Percentiles rank a stretch among this genome's conserved stretches.
Evolutionary conservation across 208 protist species (phyloP).

Genomic region (Wallacemonas sp.): DNA sequence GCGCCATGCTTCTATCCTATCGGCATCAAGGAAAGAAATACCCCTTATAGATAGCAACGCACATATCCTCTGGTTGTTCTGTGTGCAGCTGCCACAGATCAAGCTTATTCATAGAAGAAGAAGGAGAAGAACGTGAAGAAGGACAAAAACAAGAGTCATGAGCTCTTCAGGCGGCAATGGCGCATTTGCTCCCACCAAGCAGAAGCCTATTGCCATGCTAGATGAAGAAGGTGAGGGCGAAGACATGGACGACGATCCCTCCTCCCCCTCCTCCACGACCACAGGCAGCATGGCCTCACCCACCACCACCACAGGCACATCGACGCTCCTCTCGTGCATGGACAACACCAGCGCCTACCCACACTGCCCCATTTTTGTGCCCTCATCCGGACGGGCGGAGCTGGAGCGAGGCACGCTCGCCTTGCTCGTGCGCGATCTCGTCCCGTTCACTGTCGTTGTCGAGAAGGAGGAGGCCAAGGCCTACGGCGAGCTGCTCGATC

Average conservation of each 20-base stretch:
- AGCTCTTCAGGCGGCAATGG: no score
- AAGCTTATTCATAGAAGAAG: no score
- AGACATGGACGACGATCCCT: neutral
- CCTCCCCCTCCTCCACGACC: neutral
- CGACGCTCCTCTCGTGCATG: neutral
- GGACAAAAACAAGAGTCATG: no score
- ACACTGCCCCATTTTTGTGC: constrained; percentile 85
- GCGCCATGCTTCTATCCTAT: no score
- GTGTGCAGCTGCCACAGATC: no score
- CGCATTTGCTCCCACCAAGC: neutral
- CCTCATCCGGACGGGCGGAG: constrained; percentile 68
- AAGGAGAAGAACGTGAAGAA: no score
- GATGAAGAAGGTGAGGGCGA: constrained; percentile 7
- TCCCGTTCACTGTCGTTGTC: constrained; percentile 83
- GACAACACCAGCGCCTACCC: constrained; percentile 38
- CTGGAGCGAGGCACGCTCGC: constrained; percentile 61
- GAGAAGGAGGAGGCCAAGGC: constrained; percentile 55
- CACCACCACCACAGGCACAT: neutral
- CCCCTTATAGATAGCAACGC: no score
- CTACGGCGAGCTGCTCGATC: constrained; percentile 65
- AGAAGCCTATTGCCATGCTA: neutral
- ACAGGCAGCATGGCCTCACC: neutral
- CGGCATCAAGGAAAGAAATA: no score
- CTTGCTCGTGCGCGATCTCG: constrained; percentile 60
- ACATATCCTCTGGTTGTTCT: no score